phyloP scores from a whole-genome alignment of 352 stramenopile species.

The Phytophthora pisi region DNA sequence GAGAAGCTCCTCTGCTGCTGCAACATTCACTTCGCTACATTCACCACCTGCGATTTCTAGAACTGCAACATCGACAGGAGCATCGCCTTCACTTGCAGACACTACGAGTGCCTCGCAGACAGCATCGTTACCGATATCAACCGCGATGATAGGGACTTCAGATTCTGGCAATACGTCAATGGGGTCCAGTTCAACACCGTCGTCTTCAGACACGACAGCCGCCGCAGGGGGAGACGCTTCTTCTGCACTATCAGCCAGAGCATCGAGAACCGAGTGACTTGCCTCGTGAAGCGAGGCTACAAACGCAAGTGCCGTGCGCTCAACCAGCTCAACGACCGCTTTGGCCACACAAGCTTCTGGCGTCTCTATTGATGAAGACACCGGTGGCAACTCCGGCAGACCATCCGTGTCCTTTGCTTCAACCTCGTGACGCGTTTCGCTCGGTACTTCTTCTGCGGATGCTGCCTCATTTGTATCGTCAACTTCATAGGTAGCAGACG shows the following conservation, averaged over 20 bases:
- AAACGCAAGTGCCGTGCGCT: constrained; percentile 9
- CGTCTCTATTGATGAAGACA: background rate
- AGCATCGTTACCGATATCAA: background rate
- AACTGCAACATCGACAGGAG: background rate
- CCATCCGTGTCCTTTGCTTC: background rate
- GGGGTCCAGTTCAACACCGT: background rate
- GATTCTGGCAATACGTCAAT: background rate
- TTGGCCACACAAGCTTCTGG: constrained; percentile 12
- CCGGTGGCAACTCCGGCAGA: background rate
- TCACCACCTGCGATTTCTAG: background rate
- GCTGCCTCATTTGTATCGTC: background rate
- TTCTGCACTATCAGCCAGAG: background rate
- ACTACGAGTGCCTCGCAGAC: background rate
- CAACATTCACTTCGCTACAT: background rate
- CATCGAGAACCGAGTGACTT: background rate
- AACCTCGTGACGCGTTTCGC: background rate
- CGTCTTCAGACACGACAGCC: constrained; percentile 1
- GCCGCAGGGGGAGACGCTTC: background rate
- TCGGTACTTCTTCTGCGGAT: background rate
- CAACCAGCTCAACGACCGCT: constrained; percentile 15
- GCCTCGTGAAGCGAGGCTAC: background rate
- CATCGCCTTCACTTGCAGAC: background rate
- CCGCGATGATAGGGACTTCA: background rate
- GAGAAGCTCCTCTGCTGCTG: background rate
- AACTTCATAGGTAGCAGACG: background rate